Conservation (phyloP, 2,329 filamentous ascomycete genomes). For the Colletotrichum incanum region DNA sequence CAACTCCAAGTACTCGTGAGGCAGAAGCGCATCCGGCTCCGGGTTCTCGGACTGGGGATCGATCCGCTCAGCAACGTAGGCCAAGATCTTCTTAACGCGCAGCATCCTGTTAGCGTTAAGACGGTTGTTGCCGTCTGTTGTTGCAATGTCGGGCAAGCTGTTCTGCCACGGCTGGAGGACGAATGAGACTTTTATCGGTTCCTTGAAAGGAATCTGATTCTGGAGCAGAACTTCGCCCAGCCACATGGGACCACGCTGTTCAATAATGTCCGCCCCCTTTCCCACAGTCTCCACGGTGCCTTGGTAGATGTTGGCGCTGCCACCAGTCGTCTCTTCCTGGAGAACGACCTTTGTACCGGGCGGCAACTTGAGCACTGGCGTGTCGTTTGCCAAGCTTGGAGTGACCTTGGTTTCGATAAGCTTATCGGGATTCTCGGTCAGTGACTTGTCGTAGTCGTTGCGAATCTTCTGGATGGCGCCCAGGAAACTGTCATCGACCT, state of each 20-base stretch:
- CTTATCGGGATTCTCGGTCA: constrained; percentile 69
- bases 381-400: constrained; percentile 80
- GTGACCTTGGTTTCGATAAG: constrained; percentile 75
- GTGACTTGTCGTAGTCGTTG: constrained; percentile 79
- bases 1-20: constrained; percentile 94
- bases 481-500: constrained; percentile 82
- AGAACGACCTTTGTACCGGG: constrained; percentile 77
- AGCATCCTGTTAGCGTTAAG: constrained; percentile 98
- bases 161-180: constrained; percentile 87
- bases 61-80: constrained; percentile 93
- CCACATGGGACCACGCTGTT: constrained; percentile 92
- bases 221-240: constrained; percentile 88
- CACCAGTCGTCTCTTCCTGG: constrained; percentile 78
- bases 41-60: constrained; percentile 77
- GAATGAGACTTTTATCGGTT: constrained; percentile 97
- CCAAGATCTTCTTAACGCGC: constrained; percentile 92
- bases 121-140: constrained; percentile 86
- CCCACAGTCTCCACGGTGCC: constrained; percentile 87
- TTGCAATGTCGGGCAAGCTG: constrained; percentile 80
- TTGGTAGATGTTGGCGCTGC: constrained; percentile 88
- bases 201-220: constrained; percentile 87
- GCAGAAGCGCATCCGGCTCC: constrained; percentile 75
- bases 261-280: constrained; percentile 84
- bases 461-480: constrained; percentile 82
- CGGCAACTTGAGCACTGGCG: constrained; percentile 82